Conservation (phyloP, 2,329 filamentous ascomycete genomes). For the Nemania serpens region DNA sequence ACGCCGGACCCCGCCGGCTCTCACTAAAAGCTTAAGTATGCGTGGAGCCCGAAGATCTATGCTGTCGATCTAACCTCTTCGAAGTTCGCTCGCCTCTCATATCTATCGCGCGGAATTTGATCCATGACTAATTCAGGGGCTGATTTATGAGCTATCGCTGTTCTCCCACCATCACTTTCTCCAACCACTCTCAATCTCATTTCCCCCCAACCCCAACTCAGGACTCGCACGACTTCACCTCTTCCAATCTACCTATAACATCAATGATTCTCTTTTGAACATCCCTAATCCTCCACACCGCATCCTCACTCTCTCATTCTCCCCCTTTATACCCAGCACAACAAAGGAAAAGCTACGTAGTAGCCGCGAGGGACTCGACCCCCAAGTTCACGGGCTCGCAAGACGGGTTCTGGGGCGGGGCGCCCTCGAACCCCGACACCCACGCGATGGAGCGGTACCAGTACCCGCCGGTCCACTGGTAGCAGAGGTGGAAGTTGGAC, state of each 20-base stretch:
- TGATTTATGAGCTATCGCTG: background rate
- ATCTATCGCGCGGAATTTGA: too few species aligned
- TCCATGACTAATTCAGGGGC: background rate
- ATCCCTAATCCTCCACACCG: background rate
- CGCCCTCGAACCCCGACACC: slow-evolving; percentile 17
- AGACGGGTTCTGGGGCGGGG: slow-evolving; percentile 24
- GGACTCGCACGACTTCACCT: too few species aligned
- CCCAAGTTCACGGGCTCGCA: slow-evolving; percentile 24
- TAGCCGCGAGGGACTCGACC: slow-evolving; percentile 15
- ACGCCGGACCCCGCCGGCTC: too few species aligned
- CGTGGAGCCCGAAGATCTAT: too few species aligned
- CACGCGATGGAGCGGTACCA: slow-evolving; percentile 25
- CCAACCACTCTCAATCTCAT: background rate
- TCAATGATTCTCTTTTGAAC: background rate
- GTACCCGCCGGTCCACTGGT: slow-evolving; percentile 26
- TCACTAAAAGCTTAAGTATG: too few species aligned
- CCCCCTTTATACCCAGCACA: background rate
- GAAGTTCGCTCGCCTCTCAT: too few species aligned
- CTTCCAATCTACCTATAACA: background rate
- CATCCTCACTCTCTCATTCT: background rate
- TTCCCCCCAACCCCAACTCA: too few species aligned
- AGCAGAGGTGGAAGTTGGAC: slow-evolving; percentile 26
- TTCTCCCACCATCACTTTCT: too few species aligned
- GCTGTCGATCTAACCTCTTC: too few species aligned
- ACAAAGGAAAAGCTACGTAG: background rate